Percentiles rank a stretch among this genome's conserved stretches.
Conservation (phyloP, 805 yeast genomes). For the Kluyveromyces wickerhamii region DNA sequence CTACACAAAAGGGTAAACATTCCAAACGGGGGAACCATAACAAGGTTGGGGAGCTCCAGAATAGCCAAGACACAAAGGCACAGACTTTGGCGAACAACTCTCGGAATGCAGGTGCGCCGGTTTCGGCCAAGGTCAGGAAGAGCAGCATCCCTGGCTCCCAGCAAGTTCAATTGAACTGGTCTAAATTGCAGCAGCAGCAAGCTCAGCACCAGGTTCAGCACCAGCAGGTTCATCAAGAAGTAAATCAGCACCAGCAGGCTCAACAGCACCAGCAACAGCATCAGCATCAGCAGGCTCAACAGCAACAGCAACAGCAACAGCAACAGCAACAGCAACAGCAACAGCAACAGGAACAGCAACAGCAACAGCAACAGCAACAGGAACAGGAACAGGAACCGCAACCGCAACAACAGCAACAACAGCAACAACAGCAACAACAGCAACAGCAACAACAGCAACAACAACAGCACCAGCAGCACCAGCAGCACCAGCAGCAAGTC, state of each 20-base stretch:
- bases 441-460: not conserved
- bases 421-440: not conserved
- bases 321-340: slow-evolving; percentile 11
- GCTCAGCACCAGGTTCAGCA: slow-evolving; percentile 4
- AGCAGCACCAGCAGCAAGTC: slow-evolving; percentile 34
- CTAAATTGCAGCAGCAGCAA: slow-evolving; percentile 6
- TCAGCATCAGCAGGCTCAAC: slow-evolving; percentile 18
- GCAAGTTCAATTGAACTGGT: not conserved
- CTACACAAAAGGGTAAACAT: not conserved
- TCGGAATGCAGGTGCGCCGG: not conserved
- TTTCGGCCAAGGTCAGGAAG: slow-evolving; percentile 1
- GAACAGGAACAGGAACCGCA: slow-evolving; percentile 1
- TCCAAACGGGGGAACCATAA: no score
- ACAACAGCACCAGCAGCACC: slow-evolving; percentile 5
- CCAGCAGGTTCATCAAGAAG: no score
- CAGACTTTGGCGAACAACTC: not conserved
- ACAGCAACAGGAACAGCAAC: slow-evolving; percentile 10
- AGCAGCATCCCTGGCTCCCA: not conserved
- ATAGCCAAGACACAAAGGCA: no score
- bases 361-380: slow-evolving; percentile 4
- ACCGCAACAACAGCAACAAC: not conserved
- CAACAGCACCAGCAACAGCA: slow-evolving; percentile 6
- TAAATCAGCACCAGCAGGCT: slow-evolving; percentile 4
- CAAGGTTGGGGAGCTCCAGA: no score
- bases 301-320: slow-evolving; percentile 18